A percentile compares a stretch with the other conserved stretches of the same genome.
Evolutionary conservation across 164 flowering plant species (phyloP).

Genomic region (Piper betle): DNA sequence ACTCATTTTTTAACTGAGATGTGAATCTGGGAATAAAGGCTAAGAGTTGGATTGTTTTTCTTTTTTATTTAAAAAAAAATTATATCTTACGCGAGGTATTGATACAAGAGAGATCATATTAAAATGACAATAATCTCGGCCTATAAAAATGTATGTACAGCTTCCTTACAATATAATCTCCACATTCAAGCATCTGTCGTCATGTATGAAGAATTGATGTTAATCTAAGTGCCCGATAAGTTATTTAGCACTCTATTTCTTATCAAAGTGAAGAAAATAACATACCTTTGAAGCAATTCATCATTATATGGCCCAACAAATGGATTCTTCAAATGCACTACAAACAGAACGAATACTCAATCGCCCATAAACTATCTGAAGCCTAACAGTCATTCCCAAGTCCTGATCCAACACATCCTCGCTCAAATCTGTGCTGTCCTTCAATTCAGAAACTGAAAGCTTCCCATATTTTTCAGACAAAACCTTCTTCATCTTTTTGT

Average conservation of each 20-base stretch:
- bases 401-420: slow-evolving; percentile 60
- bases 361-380: slow-evolving; percentile 74
- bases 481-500: slow-evolving; percentile 32
- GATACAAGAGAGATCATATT: too few relatives aligned
- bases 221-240: too few relatives aligned
- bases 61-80: neutral
- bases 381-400: slow-evolving; percentile 67
- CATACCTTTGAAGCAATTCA: slow-evolving; percentile 78
- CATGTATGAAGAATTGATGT: too few relatives aligned
- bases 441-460: slow-evolving; percentile 32
- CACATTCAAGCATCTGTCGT: too few relatives aligned
- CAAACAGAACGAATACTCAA: slow-evolving; percentile 80
- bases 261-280: neutral
- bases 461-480: slow-evolving; percentile 54
- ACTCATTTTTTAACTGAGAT: slow-evolving; percentile 81
- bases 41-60: too few relatives aligned
- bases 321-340: slow-evolving; percentile 86
- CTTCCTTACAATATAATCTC: too few relatives aligned
- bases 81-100: neutral
- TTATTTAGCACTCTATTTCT: too few relatives aligned
- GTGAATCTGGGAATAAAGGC: slow-evolving; percentile 50
- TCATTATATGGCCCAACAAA: slow-evolving; percentile 68
- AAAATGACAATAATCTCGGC: too few relatives aligned
- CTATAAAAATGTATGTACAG: too few relatives aligned
- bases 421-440: slow-evolving; percentile 35